These are phyloP conservation scores for Madurella fahalii DNA, from an alignment of 2,329 filamentous ascomycete genomes.

Conservation along the genomic window DNA sequence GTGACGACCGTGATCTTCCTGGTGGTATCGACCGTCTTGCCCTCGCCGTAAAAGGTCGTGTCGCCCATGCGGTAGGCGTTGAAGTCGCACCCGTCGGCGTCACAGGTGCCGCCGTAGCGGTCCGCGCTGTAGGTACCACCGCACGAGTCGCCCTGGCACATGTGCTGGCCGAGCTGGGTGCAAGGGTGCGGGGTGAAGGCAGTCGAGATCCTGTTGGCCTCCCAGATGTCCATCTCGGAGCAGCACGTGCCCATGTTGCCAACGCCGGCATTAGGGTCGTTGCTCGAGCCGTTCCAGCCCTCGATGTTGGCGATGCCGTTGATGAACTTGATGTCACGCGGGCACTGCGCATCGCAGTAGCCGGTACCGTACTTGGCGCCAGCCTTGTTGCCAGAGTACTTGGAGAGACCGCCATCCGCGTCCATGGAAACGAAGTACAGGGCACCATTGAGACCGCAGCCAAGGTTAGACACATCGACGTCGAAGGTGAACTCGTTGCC, in stretches of 20 bases:
- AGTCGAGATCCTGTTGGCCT: constrained; percentile 62
- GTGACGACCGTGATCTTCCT: constrained; percentile 62
- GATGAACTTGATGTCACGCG: constrained; percentile 56
- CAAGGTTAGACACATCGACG: constrained; percentile 63
- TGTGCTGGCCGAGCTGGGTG: constrained; percentile 43
- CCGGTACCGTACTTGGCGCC: constrained; percentile 56
- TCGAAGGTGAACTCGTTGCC: constrained; percentile 70
- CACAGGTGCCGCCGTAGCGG: constrained; percentile 60
- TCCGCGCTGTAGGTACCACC: constrained; percentile 49
- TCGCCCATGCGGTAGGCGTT: constrained; percentile 65
- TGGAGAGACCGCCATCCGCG: constrained; percentile 49
- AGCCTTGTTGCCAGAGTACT: constrained; percentile 48
- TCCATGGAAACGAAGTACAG: constrained; percentile 64
- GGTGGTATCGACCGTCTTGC: constrained; percentile 55
- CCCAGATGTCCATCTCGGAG: constrained; percentile 58
- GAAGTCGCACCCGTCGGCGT: constrained; percentile 68
- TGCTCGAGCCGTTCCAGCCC: constrained; percentile 48
- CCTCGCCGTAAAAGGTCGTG: constrained; percentile 57
- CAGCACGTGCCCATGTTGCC: constrained; percentile 54
- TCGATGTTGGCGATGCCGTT: constrained; percentile 52
- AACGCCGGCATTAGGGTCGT: constrained; percentile 52
- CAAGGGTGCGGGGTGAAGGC: constrained; percentile 66
- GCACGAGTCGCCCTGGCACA: constrained; percentile 49
- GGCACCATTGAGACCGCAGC: constrained; percentile 68
- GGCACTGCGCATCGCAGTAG: constrained; percentile 51